phyloP scores from a whole-genome alignment of 352 stramenopile genomes.

The Phytophthora colocasiae region DNA sequence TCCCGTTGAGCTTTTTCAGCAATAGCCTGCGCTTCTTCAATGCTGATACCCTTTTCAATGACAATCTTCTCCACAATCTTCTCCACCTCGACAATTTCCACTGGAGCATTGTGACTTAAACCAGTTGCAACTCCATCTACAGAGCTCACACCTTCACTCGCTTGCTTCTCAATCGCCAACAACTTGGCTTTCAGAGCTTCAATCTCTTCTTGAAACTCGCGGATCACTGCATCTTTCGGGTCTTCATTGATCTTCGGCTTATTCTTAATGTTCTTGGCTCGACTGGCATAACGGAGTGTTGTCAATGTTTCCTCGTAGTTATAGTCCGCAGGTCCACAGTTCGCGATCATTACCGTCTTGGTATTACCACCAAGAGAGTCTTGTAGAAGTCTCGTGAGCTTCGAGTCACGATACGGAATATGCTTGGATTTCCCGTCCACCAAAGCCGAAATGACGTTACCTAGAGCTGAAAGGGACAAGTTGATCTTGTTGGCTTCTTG shows the following conservation, averaged over 20 bases:
- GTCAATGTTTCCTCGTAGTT: constrained; percentile 97
- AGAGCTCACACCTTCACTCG: constrained; percentile 29
- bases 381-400: constrained; percentile 97
- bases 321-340: constrained; percentile 97
- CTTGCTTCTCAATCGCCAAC: constrained; percentile 58
- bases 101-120: constrained; percentile 1
- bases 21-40: constrained; percentile 78
- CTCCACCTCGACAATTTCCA: constrained; percentile 73
- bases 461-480: constrained; percentile 78
- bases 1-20: constrained; percentile 76
- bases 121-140: constrained; percentile 5
- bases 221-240: constrained; percentile 98
- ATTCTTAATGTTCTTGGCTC: constrained; percentile 99
- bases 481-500: constrained; percentile 89
- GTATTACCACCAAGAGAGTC: constrained; percentile 98
- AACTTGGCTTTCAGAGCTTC: constrained; percentile 91
- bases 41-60: constrained; percentile 84
- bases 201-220: constrained; percentile 98
- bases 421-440: constrained; percentile 89
- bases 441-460: constrained; percentile 89
- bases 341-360: constrained; percentile 98
- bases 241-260: constrained; percentile 99
- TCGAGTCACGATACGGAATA: constrained; percentile 93
- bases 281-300: constrained; percentile 96
- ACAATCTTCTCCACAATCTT: constrained; percentile 88